Base-by-base conservation (phyloP, 1,139 yeast species). In the Spencermartinsiella ligniputridi region DNA sequence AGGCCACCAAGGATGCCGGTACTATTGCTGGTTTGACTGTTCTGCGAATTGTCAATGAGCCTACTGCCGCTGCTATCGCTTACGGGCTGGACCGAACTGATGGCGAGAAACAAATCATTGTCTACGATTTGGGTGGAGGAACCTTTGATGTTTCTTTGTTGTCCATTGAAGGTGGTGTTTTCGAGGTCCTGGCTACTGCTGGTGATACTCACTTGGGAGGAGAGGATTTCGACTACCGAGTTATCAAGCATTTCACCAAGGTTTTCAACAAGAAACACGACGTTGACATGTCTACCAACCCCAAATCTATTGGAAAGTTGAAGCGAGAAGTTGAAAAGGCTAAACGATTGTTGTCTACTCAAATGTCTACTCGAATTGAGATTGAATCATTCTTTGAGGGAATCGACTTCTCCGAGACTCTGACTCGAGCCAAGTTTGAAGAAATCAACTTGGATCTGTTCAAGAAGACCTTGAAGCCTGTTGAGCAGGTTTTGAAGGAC, bases 131-230 rank as follows among this genome's bases (percentile, higher is more conserved):
- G 62, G 97, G 97, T 79, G 97, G 96, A 64, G 94, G 94, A 81
- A 89, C 97, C 71, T 89, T 89, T 76, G 97, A 89, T 86, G 97
- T 90, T 59, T 92, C 98, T 51, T 79, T 90, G 64, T 79, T 90
- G 72, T 86, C 88, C 79, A 88, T 92, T 70, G 95, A 94, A 70
- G 97, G 94, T 73, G 98, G 98, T 82, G 94, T 92, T 67, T 92
- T 90, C 84, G 90, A 95, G 69, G 98, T 92, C 69, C 90, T 90
- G 83, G 94, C 98, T 66, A 92, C 98, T 66, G 96, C 97, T 70
- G 98, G 98, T 88, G 97, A 92, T 78, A 92, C 98, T 67, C 98
- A 90, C 77, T 84, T 90, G 79, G 97, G 98, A 83, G 97, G 97
- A 84, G 96, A 90, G 80, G 97, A 90, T 79, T 90, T 90, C 76